Conservation (phyloP, 2,329 filamentous ascomycete species). For the Pestalotiopsis sp. region DNA sequence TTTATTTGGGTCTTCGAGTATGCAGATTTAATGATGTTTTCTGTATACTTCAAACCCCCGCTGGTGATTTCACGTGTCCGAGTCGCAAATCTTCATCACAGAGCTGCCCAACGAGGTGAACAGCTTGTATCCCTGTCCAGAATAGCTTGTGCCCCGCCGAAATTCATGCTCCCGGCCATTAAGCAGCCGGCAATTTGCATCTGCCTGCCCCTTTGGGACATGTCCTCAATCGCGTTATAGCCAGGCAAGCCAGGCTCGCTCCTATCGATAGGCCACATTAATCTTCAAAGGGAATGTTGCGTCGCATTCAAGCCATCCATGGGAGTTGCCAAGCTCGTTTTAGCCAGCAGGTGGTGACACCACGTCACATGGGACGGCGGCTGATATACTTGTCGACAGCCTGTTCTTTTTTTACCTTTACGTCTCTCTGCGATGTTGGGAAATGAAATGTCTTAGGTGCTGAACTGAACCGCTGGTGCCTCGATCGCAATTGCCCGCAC, state of each 20-base stretch:
- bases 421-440: neutral
- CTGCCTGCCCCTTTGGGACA: neutral
- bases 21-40: neutral
- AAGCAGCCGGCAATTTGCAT: neutral
- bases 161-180: neutral
- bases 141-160: neutral
- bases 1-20: neutral
- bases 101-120: neutral
- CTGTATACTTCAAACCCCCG: neutral
- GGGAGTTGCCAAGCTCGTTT: conserved; percentile 6
- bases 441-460: neutral
- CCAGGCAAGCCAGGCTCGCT: neutral
- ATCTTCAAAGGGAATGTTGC: conserved; percentile 1
- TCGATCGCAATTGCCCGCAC: neutral
- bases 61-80: neutral
- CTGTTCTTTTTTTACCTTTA: neutral
- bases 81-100: neutral
- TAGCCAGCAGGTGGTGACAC: neutral
- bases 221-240: neutral
- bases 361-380: neutral
- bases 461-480: neutral
- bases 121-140: neutral
- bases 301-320: neutral
- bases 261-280: neutral
- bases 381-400: neutral